A percentile compares a stretch with the other conserved stretches of the same genome.
phyloP scores from a whole-genome alignment of 768 basidiomycete species.

The Boletus pseudopeckii region DNA sequence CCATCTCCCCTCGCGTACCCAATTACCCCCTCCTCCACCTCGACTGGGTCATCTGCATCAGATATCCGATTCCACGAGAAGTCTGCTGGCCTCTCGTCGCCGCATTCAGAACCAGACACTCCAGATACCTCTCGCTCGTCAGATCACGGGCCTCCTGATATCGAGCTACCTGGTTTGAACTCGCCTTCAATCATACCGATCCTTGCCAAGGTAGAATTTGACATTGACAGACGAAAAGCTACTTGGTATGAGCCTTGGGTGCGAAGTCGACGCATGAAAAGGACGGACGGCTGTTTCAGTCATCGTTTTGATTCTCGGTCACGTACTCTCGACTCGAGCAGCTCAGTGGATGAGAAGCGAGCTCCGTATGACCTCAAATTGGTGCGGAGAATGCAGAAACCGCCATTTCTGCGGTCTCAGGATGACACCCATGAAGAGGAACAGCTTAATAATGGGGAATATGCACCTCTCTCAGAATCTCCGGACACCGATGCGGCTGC shows the following conservation, averaged over 20 bases:
- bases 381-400: slow-evolving; percentile 46
- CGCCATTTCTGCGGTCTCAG: slow-evolving; percentile 29
- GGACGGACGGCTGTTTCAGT: slow-evolving; percentile 43
- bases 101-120: slow-evolving; percentile 45
- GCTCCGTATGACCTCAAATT: slow-evolving; percentile 50
- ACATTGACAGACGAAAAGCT: slow-evolving; percentile 78
- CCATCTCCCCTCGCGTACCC: slow-evolving; percentile 33
- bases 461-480: slow-evolving; percentile 30
- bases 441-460: slow-evolving; percentile 24
- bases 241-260: slow-evolving; percentile 87
- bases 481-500: slow-evolving; percentile 34
- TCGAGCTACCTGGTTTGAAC: slow-evolving; percentile 64
- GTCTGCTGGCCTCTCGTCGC: slow-evolving; percentile 47
- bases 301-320: slow-evolving; percentile 24
- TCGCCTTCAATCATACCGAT: slow-evolving; percentile 72
- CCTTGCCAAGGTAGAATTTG: slow-evolving; percentile 93
- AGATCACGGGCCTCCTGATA: slow-evolving; percentile 41
- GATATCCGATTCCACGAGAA: slow-evolving; percentile 46
- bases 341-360: slow-evolving; percentile 28
- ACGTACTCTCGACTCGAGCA: slow-evolving; percentile 20
- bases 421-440: slow-evolving; percentile 27
- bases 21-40: slow-evolving; percentile 41
- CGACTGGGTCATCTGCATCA: slow-evolving; percentile 51
- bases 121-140: slow-evolving; percentile 49
- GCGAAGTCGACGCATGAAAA: slow-evolving; percentile 58